A percentile compares a stretch with the other conserved stretches of the same genome.
Evolutionary conservation across 805 yeast species (phyloP).

Genomic region (Myxozyma lipomycoides): DNA sequence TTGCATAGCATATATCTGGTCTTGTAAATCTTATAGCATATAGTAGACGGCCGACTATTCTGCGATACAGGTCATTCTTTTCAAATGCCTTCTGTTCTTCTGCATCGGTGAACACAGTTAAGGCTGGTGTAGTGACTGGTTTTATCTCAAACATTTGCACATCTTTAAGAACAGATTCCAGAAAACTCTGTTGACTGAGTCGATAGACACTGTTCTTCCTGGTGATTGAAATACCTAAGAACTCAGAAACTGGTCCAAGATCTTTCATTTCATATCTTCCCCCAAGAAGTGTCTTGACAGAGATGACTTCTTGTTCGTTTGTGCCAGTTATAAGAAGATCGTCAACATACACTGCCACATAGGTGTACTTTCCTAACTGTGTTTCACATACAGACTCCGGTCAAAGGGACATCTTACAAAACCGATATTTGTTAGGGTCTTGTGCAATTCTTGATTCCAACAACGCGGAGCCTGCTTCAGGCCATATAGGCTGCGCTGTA

Average conservation of each 20-base stretch:
- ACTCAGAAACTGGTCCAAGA: background rate
- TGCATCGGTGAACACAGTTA: too few relatives aligned
- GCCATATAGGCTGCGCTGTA: background rate
- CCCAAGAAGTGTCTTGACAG: too few relatives aligned
- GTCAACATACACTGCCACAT: background rate
- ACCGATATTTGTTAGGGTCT: background rate
- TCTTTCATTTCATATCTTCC: background rate
- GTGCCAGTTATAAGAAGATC: background rate
- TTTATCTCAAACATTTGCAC: background rate
- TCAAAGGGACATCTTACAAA: background rate
- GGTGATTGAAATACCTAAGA: background rate
- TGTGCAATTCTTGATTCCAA: too few relatives aligned
- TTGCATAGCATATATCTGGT: too few relatives aligned
- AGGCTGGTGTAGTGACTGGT: background rate
- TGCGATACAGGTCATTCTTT: background rate
- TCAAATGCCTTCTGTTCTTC: background rate
- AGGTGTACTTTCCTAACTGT: background rate
- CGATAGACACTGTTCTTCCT: background rate
- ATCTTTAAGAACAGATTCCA: background rate
- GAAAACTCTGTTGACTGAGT: background rate
- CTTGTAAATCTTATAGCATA: too few relatives aligned
- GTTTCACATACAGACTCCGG: background rate
- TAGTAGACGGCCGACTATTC: background rate
- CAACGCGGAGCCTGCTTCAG: too few relatives aligned
- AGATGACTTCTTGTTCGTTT: background rate